Percentiles rank a stretch among this genome's conserved stretches.
phyloP scores from a whole-genome alignment of 2,329 filamentous ascomycete species.

The Fusarium foetens region DNA sequence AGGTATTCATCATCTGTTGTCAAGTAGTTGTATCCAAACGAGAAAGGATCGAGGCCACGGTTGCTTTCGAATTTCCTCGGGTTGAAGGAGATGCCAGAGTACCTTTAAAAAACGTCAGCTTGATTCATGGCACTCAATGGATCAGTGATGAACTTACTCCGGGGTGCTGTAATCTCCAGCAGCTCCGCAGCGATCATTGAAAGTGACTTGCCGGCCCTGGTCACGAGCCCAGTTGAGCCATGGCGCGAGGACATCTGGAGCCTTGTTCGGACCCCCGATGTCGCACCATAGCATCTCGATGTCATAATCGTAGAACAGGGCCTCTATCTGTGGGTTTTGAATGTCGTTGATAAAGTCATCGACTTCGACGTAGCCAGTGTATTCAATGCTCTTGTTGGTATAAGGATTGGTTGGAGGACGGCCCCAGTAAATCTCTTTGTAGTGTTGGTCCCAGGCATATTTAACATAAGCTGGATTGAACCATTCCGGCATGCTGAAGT shows the following conservation, averaged over 20 bases:
- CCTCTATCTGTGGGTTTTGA: background rate
- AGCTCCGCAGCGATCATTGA: background rate
- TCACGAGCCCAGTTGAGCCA: background rate
- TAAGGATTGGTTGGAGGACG: background rate
- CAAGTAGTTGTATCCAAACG: background rate
- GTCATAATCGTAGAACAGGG: background rate
- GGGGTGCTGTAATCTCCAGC: background rate
- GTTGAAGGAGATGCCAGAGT: background rate
- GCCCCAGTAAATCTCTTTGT: background rate
- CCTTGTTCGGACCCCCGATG: background rate
- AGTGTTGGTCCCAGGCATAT: background rate
- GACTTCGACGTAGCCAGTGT: background rate
- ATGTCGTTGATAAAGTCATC: background rate
- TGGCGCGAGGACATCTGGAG: background rate
- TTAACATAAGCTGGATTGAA: background rate
- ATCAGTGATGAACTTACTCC: background rate
- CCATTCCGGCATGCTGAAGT: background rate
- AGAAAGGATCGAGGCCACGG: background rate
- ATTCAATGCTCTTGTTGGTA: background rate
- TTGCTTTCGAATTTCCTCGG: background rate
- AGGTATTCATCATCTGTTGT: background rate
- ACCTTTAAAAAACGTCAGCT: background rate
- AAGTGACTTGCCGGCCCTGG: background rate
- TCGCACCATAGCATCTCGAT: background rate
- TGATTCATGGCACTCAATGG: accelerated